These are phyloP conservation scores for Candida easanensis DNA, from an alignment of 805 yeast species.

Conservation along the genomic window DNA sequence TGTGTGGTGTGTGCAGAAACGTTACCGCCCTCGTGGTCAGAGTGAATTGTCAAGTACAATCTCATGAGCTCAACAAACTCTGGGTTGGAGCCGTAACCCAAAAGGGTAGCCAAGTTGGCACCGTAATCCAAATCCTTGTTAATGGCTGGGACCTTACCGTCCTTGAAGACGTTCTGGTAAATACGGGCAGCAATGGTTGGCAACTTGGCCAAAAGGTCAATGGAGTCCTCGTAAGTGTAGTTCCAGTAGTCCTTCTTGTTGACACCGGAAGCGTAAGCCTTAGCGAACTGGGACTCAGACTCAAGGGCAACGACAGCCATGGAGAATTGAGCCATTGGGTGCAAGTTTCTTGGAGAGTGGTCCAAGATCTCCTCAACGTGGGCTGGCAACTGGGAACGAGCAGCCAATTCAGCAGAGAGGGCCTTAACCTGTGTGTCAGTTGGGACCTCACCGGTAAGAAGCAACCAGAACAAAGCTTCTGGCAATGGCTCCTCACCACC, in stretches of 20 bases:
- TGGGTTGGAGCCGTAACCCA: constrained; percentile 55
- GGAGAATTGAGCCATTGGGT: constrained; percentile 89
- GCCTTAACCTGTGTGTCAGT: constrained; percentile 66
- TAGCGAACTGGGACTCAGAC: constrained; percentile 79
- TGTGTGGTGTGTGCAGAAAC: constrained; percentile 87
- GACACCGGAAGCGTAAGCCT: constrained; percentile 83
- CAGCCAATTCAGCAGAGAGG: constrained; percentile 73
- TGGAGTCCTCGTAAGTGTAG: constrained; percentile 76
- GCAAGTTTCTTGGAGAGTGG: constrained; percentile 70
- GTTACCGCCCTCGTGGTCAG: constrained; percentile 90
- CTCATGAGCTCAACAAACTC: constrained; percentile 80
- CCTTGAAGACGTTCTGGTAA: constrained; percentile 81
- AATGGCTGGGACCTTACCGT: constrained; percentile 60
- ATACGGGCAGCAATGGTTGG: constrained; percentile 81
- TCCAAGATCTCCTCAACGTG: constrained; percentile 73
- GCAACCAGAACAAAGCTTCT: constrained; percentile 79
- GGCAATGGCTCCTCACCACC: constrained; percentile 67
- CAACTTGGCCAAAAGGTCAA: constrained; percentile 77
- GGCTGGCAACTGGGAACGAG: constrained; percentile 73
- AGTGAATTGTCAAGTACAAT: constrained; percentile 76
- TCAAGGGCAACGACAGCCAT: constrained; percentile 81
- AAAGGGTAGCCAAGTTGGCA: constrained; percentile 56
- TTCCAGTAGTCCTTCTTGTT: constrained; percentile 83
- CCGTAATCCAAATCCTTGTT: constrained; percentile 62
- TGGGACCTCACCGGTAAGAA: constrained; percentile 82